Percentiles rank a stretch among this genome's conserved stretches.
Evolutionary conservation across 2,329 filamentous ascomycete genomes (phyloP).

Genomic region (Lecanicillium sp.): DNA sequence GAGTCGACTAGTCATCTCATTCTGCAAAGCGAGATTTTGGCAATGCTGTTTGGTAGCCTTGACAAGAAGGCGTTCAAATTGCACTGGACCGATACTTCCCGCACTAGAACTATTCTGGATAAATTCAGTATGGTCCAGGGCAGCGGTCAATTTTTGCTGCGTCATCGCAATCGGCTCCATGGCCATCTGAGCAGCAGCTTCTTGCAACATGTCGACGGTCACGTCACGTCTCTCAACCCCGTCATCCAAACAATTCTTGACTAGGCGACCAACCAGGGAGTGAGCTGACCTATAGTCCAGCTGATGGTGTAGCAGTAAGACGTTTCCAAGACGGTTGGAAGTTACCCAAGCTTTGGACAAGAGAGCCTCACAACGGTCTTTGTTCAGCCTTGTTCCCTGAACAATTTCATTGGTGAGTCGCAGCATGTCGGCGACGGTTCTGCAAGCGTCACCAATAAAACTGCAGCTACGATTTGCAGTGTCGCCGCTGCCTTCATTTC

Average conservation of each 20-base stretch:
- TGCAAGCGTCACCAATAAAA: conserved; percentile 1
- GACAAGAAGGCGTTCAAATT: conserved; percentile 1
- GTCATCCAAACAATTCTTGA: conserved; percentile 2
- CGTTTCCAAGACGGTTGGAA: conserved; percentile 4
- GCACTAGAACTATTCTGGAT: conserved; percentile 3
- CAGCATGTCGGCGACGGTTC: conserved; percentile 1
- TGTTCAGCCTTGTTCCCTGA: neutral
- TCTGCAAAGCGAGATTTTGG: neutral
- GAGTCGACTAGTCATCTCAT: neutral
- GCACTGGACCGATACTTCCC: conserved; percentile 2
- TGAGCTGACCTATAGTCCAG: conserved; percentile 4
- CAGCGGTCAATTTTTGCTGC: conserved; percentile 17
- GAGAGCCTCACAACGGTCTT: conserved; percentile 2
- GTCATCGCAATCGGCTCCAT: conserved; percentile 20
- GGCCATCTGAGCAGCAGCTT: conserved; percentile 12
- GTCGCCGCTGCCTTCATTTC: conserved; percentile 6
- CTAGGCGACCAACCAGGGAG: conserved; percentile 1
- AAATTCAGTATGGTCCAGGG: conserved; percentile 2
- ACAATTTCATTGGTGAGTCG: neutral
- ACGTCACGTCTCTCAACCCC: conserved; percentile 1
- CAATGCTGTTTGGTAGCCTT: neutral
- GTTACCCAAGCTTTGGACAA: conserved; percentile 3
- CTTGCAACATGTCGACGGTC: conserved; percentile 3
- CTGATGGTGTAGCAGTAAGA: neutral
- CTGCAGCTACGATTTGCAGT: conserved; percentile 1